Evolutionary conservation across 2,329 filamentous ascomycete species (phyloP).

Genomic region (Hymenoscyphus occultus): DNA sequence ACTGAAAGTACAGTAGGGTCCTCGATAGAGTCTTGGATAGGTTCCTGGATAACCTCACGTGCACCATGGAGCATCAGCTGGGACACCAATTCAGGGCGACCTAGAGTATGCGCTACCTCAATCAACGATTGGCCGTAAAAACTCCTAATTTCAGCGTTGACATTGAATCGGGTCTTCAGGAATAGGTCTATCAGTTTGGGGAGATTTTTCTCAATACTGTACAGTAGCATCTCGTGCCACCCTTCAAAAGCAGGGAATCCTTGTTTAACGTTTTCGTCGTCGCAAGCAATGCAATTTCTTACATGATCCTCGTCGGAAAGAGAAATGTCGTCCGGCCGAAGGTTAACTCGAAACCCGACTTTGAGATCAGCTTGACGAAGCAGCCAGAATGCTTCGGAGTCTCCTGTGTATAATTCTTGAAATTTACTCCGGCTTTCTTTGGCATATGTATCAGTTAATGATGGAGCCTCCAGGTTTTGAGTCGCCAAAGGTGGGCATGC

Average conservation of each 20-base stretch:
- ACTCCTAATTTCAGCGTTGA: not conserved
- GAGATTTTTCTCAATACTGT: not conserved
- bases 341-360: not conserved
- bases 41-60: not conserved
- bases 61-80: not conserved
- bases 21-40: not conserved
- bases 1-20: no score
- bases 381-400: not conserved
- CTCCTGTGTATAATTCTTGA: not conserved
- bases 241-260: not conserved
- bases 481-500: not conserved
- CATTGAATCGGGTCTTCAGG: not conserved
- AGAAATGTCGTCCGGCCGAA: not conserved
- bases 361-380: not conserved
- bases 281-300: not conserved
- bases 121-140: not conserved
- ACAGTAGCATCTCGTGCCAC: not conserved
- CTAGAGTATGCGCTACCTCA: not conserved
- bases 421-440: not conserved
- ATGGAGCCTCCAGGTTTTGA: not conserved
- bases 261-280: not conserved
- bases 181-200: not conserved
- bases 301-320: not conserved
- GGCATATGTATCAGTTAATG: not conserved
- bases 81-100: not conserved